phyloP scores from a whole-genome alignment of 176 grass and related monocot species.

The Coix lacrymajobi region DNA sequence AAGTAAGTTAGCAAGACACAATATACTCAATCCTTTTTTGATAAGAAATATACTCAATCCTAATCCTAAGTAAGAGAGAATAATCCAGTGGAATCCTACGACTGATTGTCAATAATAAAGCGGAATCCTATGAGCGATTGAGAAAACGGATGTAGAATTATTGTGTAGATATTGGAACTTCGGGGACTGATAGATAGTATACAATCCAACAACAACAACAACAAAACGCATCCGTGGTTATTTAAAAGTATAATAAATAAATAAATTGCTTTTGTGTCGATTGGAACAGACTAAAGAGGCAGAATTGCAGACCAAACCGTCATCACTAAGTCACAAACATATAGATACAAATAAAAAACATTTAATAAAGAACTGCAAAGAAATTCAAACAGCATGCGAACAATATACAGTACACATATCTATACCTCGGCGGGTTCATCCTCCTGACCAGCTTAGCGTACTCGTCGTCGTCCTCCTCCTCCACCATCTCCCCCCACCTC shows the following conservation, averaged over 20 bases:
- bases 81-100: background rate
- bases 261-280: background rate
- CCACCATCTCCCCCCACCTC: background rate
- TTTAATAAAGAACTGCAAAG: background rate
- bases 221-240: too few species aligned
- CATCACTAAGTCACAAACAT: background rate
- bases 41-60: background rate
- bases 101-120: background rate
- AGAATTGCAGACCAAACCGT: background rate
- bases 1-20: background rate
- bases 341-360: background rate
- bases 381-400: background rate
- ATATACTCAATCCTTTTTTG: background rate
- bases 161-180: background rate
- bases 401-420: background rate
- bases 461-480: conserved; percentile 38
- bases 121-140: background rate
- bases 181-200: too few species aligned
- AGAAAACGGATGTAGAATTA: background rate
- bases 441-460: conserved; percentile 47
- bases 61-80: background rate
- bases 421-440: conserved; percentile 60
- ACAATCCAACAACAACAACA: too few species aligned
- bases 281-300: background rate
- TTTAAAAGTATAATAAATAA: too few species aligned